Base-by-base conservation (phyloP, 176 grass and related monocot genomes). In the Zea luxurians region DNA sequence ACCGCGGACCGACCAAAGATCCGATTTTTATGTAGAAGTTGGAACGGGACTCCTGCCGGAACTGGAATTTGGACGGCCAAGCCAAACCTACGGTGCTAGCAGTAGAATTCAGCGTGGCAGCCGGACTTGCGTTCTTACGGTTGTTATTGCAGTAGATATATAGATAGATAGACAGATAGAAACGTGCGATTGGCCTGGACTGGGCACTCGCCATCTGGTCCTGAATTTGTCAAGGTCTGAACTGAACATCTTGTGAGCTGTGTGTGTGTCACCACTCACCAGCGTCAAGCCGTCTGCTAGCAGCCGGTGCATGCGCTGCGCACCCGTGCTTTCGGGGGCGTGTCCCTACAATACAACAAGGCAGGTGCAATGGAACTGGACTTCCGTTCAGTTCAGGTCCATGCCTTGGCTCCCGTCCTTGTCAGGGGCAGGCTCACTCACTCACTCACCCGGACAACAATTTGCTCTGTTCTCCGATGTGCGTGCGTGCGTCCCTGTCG, bases 361-460 rank as follows among this genome's bases (percentile, higher is more conserved):
- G 36, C 41, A 72, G 79, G 35, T 78, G 21, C 49, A 73, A 15
- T 42, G 86, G 34, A 76, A 76, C 77, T 84, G 77, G 48, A 48
- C 27, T 27, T 27, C 27, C 27, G 27, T 27, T 27, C 27, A 27
- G 27, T 27, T 55, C 16, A 75, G 86, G 83, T 58, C 77, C 69
- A 67, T 74, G 17, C 17, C n/a, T 27, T 58, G 54, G 58, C 27
- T 18, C 71, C 75, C 38, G 76, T 88, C 86, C 38, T 64, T 76
- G 78, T 88, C 86, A 64, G 5, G 41, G 59, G 16, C 5, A 17
- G 16, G 0, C 52, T 27, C 27, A 27, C 53, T 57, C 43, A 42
- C 41, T 42, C 54, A 9, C 46, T 66, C 6, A 37, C 68, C 15
- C 15, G 20, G 54, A 59, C 67, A 48, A 17, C 6, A 66, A 34